Evolutionary conservation across 805 yeast species (phyloP).

Genomic region (Komagataella phaffii): DNA sequence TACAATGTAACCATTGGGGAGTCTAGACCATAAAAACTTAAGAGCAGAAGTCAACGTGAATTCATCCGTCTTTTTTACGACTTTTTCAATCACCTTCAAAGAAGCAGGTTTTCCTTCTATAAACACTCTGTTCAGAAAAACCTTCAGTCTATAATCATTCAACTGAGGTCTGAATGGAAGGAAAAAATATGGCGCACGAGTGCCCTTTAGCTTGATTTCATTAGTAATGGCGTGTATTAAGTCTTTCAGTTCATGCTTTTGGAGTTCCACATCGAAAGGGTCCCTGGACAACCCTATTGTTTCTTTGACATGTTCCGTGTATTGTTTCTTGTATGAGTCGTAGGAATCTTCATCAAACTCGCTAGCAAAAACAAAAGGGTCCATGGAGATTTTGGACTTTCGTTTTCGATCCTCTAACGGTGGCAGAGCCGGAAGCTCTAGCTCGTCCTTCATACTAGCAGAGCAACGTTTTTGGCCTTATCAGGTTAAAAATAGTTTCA

Average conservation of each 20-base stretch:
- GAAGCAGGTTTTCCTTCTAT: slow-evolving; percentile 40
- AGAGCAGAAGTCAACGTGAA: slow-evolving; percentile 61
- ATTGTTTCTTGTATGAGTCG: not conserved
- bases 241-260: slow-evolving; percentile 52
- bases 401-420: not conserved
- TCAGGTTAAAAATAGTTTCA: not conserved
- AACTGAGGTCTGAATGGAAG: slow-evolving; percentile 68
- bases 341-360: not conserved
- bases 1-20: slow-evolving; percentile 66
- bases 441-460: not conserved
- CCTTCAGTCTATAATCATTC: slow-evolving; percentile 44
- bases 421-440: not conserved
- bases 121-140: slow-evolving; percentile 42
- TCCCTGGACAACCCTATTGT: not conserved
- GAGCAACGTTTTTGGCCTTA: not conserved
- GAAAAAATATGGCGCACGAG: slow-evolving; percentile 60
- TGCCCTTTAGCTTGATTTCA: slow-evolving; percentile 57
- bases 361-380: not conserved
- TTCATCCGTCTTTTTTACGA: slow-evolving; percentile 43
- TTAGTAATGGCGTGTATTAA: slow-evolving; percentile 59
- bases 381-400: not conserved
- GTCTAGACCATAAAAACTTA: slow-evolving; percentile 78
- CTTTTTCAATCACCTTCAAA: slow-evolving; percentile 23
- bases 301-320: not conserved
- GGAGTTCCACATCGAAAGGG: slow-evolving; percentile 26